Evolutionary conservation across 441 rosid genomes (phyloP).

Genomic region (Corymbia citriodora): DNA sequence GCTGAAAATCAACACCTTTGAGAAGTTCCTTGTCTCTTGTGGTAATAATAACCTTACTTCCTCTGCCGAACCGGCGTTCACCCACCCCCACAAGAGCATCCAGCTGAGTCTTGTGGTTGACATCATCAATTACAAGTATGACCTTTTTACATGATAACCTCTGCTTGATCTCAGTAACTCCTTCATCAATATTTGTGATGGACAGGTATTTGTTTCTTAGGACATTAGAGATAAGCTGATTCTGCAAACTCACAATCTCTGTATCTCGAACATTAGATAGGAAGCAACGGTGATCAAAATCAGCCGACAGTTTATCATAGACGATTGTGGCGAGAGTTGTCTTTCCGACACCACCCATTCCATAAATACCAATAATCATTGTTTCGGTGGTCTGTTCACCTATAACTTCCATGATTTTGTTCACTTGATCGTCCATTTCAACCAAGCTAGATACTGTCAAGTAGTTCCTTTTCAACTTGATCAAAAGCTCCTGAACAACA

Average conservation of each 20-base stretch:
- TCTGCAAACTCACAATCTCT: too few relatives aligned
- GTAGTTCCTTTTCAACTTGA: background rate
- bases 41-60: conserved; percentile 4
- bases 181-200: background rate
- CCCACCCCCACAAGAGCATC: conserved; percentile 3
- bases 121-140: background rate
- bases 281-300: background rate
- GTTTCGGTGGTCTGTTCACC: background rate
- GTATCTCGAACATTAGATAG: too few relatives aligned
- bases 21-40: background rate
- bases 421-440: background rate
- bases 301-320: background rate
- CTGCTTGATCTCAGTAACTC: background rate
- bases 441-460: background rate
- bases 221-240: too few relatives aligned
- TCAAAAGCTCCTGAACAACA: background rate
- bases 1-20: background rate
- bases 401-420: background rate
- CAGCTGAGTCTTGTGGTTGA: background rate
- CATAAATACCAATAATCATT: background rate
- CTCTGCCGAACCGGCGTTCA: background rate
- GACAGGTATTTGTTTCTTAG: too few relatives aligned
- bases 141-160: background rate
- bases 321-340: background rate
- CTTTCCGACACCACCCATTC: background rate